Base-by-base conservation (phyloP, 208 protist species). In the Plasmodiophora brassicae region DNA sequence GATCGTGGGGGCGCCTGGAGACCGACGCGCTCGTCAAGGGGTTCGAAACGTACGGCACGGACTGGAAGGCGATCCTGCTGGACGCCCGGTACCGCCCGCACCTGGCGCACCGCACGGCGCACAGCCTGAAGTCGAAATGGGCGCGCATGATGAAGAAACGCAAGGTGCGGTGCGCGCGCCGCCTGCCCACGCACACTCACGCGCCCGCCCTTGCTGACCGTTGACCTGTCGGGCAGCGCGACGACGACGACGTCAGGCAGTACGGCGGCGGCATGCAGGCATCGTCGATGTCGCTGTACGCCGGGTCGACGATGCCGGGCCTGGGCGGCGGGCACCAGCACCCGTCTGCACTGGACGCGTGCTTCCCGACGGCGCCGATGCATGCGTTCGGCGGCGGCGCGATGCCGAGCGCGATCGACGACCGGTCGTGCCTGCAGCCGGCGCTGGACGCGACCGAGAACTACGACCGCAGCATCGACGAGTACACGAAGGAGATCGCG, bases 121-220 rank as follows among this genome's bases (percentile, higher is more conserved):
- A 78, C n/a, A 78, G 65, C n/a, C 41, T 78, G 65, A 78, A 78
- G 41, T 78, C 65, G 65, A 78, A 78, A 78, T 78, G 65, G 65
- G 65, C 65, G 5, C 5, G 65, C 10, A 78, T 78, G 65, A 78
- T 78, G 65, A 78, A 78, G 65, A 78, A 78, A 38, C 65, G 65
- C 32, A 78, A n/a, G n/a, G n/a, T n/a, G n/a, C n/a, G n/a, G n/a
- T n/a, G n/a, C n/a, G n/a, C n/a, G n/a, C n/a, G n/a, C n/a, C n/a
- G n/a, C n/a, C n/a, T n/a, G n/a, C n/a, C n/a, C n/a, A n/a, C n/a
- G n/a, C n/a, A n/a, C n/a, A n/a, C n/a, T n/a, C n/a, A n/a, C n/a
- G n/a, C n/a, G n/a, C n/a, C n/a, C n/a, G n/a, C n/a, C n/a, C n/a
- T n/a, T n/a, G n/a, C n/a, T n/a, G n/a, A n/a, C n/a, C n/a, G n/a